A percentile compares a stretch with the other conserved stretches of the same genome.
Evolutionary conservation across 2,329 filamentous ascomycete species (phyloP).

Genomic region (Cladosporium sp.): DNA sequence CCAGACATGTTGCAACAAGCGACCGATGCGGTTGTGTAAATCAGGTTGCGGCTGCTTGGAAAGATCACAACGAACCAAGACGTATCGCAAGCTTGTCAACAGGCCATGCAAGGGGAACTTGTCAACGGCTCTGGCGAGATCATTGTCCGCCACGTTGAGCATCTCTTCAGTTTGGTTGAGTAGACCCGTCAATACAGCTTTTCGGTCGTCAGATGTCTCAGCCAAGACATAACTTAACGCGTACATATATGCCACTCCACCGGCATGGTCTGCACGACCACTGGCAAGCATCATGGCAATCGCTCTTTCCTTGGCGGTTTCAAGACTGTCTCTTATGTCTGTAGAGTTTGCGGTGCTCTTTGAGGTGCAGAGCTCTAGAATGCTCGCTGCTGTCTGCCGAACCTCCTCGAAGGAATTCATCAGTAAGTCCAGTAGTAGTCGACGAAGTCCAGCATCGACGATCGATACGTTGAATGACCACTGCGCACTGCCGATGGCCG

Average conservation of each 20-base stretch:
- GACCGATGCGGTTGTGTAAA: slow-evolving; percentile 37
- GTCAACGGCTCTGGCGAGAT: slow-evolving; percentile 60
- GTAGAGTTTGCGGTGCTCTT: background rate
- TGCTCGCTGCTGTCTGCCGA: slow-evolving; percentile 50
- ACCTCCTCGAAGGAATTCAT: slow-evolving; percentile 94
- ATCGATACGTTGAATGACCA: slow-evolving; percentile 50
- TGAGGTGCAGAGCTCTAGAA: slow-evolving; percentile 21
- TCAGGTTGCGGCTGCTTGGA: slow-evolving; percentile 39
- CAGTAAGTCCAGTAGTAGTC: slow-evolving; percentile 71
- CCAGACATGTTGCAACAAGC: slow-evolving; percentile 65
- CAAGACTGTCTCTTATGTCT: background rate
- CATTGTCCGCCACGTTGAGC: slow-evolving; percentile 56
- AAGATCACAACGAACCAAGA: slow-evolving; percentile 14
- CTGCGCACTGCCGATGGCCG: slow-evolving; percentile 44
- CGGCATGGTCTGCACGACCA: slow-evolving; percentile 84
- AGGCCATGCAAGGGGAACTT: slow-evolving; percentile 43
- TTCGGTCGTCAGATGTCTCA: background rate
- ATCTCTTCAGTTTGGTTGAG: slow-evolving; percentile 58
- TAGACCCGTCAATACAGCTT: slow-evolving; percentile 21
- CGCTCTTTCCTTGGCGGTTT: slow-evolving; percentile 25
- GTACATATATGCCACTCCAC: slow-evolving; percentile 77
- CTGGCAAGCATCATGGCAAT: slow-evolving; percentile 62
- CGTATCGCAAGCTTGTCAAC: slow-evolving; percentile 30
- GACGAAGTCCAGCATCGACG: slow-evolving; percentile 44
- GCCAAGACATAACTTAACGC: slow-evolving; percentile 59